Evolutionary conservation across 2,329 filamentous ascomycete species (phyloP).

Genomic region (Elsinoe batatas): DNA sequence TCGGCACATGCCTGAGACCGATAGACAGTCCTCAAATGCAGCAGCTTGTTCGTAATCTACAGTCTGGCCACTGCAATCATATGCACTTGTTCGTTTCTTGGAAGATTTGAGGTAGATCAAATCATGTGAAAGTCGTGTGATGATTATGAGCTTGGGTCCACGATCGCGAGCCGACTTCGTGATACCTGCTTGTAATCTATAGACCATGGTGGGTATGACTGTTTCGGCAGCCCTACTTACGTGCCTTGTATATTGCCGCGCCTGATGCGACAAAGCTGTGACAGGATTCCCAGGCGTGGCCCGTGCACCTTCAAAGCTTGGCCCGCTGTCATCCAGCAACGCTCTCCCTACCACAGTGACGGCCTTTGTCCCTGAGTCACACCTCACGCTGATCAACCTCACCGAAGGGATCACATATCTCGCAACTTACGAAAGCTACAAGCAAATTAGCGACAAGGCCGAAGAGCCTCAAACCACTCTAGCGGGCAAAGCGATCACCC

Average conservation of each 20-base stretch:
- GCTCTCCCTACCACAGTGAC: not conserved
- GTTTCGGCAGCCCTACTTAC: not conserved
- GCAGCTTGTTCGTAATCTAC: not conserved
- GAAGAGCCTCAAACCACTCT: not conserved
- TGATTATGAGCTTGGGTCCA: too few relatives aligned
- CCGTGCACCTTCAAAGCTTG: slow-evolving; percentile 7
- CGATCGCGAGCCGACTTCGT: too few relatives aligned
- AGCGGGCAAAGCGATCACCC: slow-evolving; percentile 11
- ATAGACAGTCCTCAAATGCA: not conserved
- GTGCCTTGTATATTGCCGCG: not conserved
- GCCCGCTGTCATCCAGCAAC: not conserved
- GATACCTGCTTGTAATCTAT: too few relatives aligned
- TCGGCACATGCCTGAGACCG: not conserved
- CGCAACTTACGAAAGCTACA: not conserved
- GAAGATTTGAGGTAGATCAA: too few relatives aligned
- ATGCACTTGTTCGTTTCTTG: too few relatives aligned
- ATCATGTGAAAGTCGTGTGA: too few relatives aligned
- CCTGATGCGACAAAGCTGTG: not conserved
- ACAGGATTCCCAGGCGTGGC: not conserved
- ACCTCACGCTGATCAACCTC: slow-evolving; percentile 1
- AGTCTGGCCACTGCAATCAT: too few relatives aligned
- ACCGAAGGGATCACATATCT: slow-evolving; percentile 2
- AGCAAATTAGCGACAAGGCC: not conserved
- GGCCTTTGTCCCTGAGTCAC: slow-evolving; percentile 8
- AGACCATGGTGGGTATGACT: not conserved